phyloP scores from a whole-genome alignment of 2,329 filamentous ascomycete species.

The Colletotrichum viniferum region DNA sequence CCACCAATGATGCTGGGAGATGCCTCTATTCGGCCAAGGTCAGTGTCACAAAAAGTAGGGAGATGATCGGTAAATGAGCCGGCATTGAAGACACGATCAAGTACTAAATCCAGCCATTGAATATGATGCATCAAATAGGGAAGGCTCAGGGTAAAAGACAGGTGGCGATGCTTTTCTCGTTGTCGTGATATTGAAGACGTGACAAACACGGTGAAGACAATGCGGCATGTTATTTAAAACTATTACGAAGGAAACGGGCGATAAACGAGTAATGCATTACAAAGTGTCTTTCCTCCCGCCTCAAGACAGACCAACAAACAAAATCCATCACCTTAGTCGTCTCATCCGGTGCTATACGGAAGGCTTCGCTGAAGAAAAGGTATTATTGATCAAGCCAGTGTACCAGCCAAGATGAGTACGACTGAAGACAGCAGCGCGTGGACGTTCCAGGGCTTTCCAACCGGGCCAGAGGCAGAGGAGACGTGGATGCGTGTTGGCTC shows the following conservation, averaged over 20 bases:
- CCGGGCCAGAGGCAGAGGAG: neutral
- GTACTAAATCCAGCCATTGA: neutral
- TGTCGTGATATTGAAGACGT: neutral
- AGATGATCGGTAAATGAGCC: neutral
- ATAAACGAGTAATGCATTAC: neutral
- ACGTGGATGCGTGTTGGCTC: neutral
- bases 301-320: neutral
- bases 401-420: neutral
- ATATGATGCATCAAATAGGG: neutral
- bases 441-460: neutral
- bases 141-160: neutral
- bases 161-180: fast-evolving
- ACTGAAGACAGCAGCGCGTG: neutral
- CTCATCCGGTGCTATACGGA: fast-evolving
- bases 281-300: fast-evolving
- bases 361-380: neutral
- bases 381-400: neutral
- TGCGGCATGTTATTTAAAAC: neutral
- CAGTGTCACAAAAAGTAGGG: fast-evolving
- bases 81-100: neutral
- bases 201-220: fast-evolving
- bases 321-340: fast-evolving
- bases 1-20: neutral
- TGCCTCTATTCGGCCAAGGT: neutral
- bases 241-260: neutral